These are phyloP conservation scores for Lenwebbia sp. DNA, from an alignment of 345 rosid species.

Conservation along the genomic window DNA sequence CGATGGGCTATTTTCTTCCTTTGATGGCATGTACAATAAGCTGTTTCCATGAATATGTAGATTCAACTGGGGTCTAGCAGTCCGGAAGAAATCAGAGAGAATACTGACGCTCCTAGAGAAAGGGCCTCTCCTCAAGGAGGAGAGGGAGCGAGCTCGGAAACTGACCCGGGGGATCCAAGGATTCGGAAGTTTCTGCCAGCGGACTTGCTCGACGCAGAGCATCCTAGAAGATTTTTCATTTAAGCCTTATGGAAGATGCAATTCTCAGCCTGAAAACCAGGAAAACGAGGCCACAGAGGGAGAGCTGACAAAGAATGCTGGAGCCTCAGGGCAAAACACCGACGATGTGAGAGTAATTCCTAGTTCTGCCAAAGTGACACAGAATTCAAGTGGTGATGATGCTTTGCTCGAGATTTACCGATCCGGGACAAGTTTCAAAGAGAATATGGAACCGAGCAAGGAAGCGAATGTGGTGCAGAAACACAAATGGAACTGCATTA, in stretches of 20 bases:
- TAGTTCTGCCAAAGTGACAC: neutral
- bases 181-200: slow-evolving; percentile 63
- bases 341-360: neutral
- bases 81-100: slow-evolving; percentile 68
- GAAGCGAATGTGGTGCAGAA: slow-evolving; percentile 10
- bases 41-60: slow-evolving; percentile 13
- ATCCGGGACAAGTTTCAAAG: slow-evolving; percentile 9
- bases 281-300: slow-evolving; percentile 23
- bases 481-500: slow-evolving; percentile 15
- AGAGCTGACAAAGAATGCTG: neutral
- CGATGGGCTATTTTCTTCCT: neutral
- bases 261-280: slow-evolving; percentile 31
- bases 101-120: slow-evolving; percentile 54
- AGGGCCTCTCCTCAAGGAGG: slow-evolving; percentile 57
- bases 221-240: slow-evolving; percentile 13
- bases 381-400: neutral
- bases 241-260: slow-evolving; percentile 22
- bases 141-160: slow-evolving; percentile 70
- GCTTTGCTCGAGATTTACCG: neutral
- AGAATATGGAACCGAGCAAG: slow-evolving; percentile 21
- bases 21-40: neutral
- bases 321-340: neutral
- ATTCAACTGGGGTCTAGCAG: slow-evolving; percentile 86
- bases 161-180: slow-evolving; percentile 77
- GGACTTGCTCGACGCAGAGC: slow-evolving; percentile 24